Percentiles rank a stretch among this genome's conserved stretches.
Evolutionary conservation across 148 eudicot genomes (phyloP).

Genomic region (Drosera capensis): DNA sequence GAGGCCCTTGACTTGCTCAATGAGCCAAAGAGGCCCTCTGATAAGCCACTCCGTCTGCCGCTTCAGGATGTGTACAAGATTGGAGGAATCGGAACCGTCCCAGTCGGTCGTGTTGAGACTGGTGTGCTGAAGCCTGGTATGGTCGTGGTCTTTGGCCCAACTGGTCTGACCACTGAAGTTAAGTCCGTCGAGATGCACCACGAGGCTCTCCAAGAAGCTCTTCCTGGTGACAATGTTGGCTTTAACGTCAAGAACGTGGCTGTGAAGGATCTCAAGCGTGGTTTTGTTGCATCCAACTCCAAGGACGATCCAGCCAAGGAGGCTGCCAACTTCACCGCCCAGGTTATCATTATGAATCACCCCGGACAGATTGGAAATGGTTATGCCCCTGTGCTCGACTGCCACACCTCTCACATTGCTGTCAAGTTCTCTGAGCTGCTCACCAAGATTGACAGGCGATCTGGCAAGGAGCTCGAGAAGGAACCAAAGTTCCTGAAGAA

Average conservation of each 20-base stretch:
- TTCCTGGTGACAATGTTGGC: slow-evolving; percentile 20
- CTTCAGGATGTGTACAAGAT: slow-evolving; percentile 24
- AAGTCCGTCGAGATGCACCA: slow-evolving; percentile 28
- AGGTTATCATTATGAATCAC: slow-evolving; percentile 22
- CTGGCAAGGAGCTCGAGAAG: slow-evolving; percentile 23
- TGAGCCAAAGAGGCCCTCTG: slow-evolving; percentile 20
- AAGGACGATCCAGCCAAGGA: slow-evolving; percentile 23
- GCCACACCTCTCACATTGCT: slow-evolving; percentile 24
- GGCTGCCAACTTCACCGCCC: slow-evolving; percentile 20
- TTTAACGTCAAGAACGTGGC: slow-evolving; percentile 23
- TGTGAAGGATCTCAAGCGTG: slow-evolving; percentile 26
- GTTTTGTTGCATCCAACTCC: slow-evolving; percentile 19
- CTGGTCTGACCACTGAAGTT: slow-evolving; percentile 21
- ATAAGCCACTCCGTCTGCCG: slow-evolving; percentile 22
- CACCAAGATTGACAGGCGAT: slow-evolving; percentile 25
- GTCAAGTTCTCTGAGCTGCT: slow-evolving; percentile 19
- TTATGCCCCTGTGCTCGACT: slow-evolving; percentile 20
- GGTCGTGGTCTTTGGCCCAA: slow-evolving; percentile 19
- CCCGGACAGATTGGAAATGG: slow-evolving; percentile 22
- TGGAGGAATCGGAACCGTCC: slow-evolving; percentile 24
- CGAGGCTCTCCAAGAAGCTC: slow-evolving; percentile 22
- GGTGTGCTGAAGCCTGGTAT: slow-evolving; percentile 17
- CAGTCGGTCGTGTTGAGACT: slow-evolving; percentile 21
- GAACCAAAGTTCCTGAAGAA: slow-evolving; percentile 24
- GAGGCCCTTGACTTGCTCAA: slow-evolving; percentile 16